phyloP scores from a whole-genome alignment of 306 rosid genomes.

The Prunus kanzakura region DNA sequence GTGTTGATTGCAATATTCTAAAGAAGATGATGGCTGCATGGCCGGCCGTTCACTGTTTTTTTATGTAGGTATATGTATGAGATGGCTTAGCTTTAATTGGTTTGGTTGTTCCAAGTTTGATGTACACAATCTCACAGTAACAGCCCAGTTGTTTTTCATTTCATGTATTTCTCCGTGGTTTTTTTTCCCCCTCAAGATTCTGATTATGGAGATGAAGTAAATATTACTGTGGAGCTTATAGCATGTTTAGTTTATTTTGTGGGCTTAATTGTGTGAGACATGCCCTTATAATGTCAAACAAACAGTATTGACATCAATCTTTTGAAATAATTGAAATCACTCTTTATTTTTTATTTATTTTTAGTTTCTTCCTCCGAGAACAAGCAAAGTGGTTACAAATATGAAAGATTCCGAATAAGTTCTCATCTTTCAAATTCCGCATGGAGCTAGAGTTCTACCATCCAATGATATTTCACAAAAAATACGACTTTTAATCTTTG shows the following conservation, averaged over 20 bases:
- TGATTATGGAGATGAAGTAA: not conserved
- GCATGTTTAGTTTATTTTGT: not conserved
- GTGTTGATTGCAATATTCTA: conserved; percentile 34
- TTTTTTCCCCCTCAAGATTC: not conserved
- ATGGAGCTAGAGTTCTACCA: too few species aligned
- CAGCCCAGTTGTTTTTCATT: not conserved
- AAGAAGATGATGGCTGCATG: conserved; percentile 7
- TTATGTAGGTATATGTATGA: not conserved
- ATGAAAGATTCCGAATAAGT: too few species aligned
- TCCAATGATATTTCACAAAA: too few species aligned
- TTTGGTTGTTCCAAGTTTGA: conserved; percentile 6
- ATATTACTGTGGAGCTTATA: conserved; percentile 1
- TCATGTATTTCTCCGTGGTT: too few species aligned
- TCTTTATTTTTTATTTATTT: too few species aligned
- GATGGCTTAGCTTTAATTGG: not conserved
- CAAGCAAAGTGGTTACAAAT: too few species aligned
- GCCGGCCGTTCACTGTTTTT: not conserved
- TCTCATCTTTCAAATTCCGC: too few species aligned
- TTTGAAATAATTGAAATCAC: not conserved
- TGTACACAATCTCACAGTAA: conserved; percentile 21
- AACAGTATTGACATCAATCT: too few species aligned
- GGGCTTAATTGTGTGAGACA: too few species aligned
- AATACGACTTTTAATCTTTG: too few species aligned
- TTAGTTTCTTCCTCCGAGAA: too few species aligned
- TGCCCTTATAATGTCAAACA: too few species aligned